Percentiles rank a stretch among this genome's conserved stretches.
Conservation (phyloP, 345 rosid genomes). For the Gynandropsis gynandra region DNA sequence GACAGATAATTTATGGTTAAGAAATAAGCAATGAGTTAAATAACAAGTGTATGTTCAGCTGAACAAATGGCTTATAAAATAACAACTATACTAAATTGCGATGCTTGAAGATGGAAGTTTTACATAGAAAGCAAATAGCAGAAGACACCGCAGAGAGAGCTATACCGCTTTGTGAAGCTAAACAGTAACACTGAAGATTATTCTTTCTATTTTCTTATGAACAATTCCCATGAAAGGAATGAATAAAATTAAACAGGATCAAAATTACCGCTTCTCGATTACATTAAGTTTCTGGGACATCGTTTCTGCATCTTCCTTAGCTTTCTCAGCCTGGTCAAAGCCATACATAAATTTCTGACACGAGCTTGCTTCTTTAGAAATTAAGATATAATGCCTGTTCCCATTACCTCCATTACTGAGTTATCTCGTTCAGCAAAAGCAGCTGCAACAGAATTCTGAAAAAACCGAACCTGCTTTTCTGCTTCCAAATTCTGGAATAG, state of each 20-base stretch:
- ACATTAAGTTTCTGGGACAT: constrained; percentile 55
- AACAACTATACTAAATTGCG: neutral
- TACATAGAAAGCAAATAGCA: neutral
- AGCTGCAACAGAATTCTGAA: constrained; percentile 91
- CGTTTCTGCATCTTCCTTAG: constrained; percentile 78
- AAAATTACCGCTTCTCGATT: constrained; percentile 50
- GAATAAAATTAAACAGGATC: neutral
- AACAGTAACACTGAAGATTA: neutral
- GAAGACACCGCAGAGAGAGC: constrained; percentile 5
- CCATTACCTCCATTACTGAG: constrained; percentile 81
- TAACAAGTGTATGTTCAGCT: neutral
- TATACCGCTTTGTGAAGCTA: neutral
- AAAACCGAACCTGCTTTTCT: constrained; percentile 90
- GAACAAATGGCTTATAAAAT: neutral
- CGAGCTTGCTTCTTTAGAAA: constrained; percentile 7
- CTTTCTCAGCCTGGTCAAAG: constrained; percentile 83
- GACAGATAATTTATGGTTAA: neutral
- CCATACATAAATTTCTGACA: neutral
- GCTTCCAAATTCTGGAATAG: constrained; percentile 69
- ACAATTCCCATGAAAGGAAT: neutral
- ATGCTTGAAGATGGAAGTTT: neutral
- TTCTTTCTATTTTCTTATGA: neutral
- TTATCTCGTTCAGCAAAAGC: constrained; percentile 97
- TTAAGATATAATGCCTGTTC: constrained; percentile 14
- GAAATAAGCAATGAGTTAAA: neutral